Percentiles rank a stretch among this genome's conserved stretches.
These are phyloP conservation scores for Mortierella sp. DNA, from an alignment of 371 early-diverging fungal species.

Conservation along the genomic window DNA sequence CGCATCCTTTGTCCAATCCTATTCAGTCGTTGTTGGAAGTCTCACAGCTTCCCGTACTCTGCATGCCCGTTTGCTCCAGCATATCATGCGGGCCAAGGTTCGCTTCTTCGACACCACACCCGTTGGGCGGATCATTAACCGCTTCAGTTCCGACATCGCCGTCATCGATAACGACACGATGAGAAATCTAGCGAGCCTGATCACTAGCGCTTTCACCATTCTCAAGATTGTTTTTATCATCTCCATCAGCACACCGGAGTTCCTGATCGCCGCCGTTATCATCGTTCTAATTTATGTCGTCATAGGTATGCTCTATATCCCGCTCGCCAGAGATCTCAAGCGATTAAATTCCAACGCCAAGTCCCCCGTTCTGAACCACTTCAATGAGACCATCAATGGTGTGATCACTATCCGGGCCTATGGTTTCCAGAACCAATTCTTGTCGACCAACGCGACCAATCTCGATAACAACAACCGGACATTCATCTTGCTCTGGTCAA, in stretches of 20 bases:
- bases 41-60: constrained; percentile 72
- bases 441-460: constrained; percentile 74
- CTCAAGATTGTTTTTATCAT: constrained; percentile 64
- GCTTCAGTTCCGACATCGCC: constrained; percentile 90
- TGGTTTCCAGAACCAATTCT: constrained; percentile 75
- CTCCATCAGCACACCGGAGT: constrained; percentile 69
- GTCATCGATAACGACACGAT: constrained; percentile 83
- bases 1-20: constrained; percentile 79
- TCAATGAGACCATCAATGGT: constrained; percentile 82
- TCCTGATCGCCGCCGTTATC: constrained; percentile 63
- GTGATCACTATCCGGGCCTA: constrained; percentile 87
- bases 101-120: constrained; percentile 90
- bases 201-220: constrained; percentile 60
- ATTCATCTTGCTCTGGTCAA: constrained; percentile 80
- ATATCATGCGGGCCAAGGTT: constrained; percentile 79
- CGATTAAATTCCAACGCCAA: constrained; percentile 83
- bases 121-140: constrained; percentile 84
- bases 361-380: constrained; percentile 85
- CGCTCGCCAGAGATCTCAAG: constrained; percentile 81
- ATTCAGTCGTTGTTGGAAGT: no score
- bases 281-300: constrained; percentile 28
- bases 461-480: constrained; percentile 87
- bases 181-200: constrained; percentile 70
- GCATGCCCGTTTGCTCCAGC: constrained; percentile 64
- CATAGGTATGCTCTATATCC: constrained; percentile 73